Conservation (phyloP, 2,329 filamentous ascomycete genomes). For the Pseudogymnoascus verrucosus region DNA sequence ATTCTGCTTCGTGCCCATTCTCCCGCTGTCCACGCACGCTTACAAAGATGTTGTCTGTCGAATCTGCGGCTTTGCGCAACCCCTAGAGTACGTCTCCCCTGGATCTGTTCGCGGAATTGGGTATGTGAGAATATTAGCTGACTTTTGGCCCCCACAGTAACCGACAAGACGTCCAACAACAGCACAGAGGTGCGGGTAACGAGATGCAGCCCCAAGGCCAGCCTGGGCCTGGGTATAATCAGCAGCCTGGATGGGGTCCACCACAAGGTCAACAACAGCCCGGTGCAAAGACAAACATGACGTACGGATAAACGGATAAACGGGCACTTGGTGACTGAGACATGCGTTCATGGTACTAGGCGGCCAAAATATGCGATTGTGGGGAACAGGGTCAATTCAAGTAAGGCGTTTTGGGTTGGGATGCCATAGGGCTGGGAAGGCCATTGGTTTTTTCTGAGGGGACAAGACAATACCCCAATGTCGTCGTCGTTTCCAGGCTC, state of each 20-base stretch:
- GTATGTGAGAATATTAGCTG: not conserved
- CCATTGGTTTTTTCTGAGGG: not conserved
- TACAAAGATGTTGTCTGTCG: slow-evolving; percentile 65
- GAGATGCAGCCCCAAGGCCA: slow-evolving; percentile 3
- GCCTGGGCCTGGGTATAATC: not conserved
- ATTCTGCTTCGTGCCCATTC: slow-evolving; percentile 68
- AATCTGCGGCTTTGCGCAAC: slow-evolving; percentile 70
- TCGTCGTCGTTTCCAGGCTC: not conserved
- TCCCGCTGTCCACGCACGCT: slow-evolving; percentile 61
- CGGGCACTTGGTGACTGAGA: not conserved
- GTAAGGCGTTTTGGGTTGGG: not conserved
- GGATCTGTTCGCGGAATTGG: too few species aligned
- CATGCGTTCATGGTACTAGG: not conserved
- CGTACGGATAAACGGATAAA: not conserved
- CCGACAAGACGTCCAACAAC: not conserved
- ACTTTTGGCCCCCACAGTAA: not conserved
- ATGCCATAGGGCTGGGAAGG: not conserved
- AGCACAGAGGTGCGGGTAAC: not conserved
- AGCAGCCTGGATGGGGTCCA: slow-evolving; percentile 1
- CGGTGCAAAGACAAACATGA: slow-evolving; percentile 2
- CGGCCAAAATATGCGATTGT: not conserved
- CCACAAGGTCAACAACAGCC: slow-evolving; percentile 4
- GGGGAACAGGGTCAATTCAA: not conserved
- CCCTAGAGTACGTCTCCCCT: slow-evolving; percentile 35
- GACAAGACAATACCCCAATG: not conserved